Conservation (phyloP, 345 rosid species). For the Arabidopsis arenosa region DNA sequence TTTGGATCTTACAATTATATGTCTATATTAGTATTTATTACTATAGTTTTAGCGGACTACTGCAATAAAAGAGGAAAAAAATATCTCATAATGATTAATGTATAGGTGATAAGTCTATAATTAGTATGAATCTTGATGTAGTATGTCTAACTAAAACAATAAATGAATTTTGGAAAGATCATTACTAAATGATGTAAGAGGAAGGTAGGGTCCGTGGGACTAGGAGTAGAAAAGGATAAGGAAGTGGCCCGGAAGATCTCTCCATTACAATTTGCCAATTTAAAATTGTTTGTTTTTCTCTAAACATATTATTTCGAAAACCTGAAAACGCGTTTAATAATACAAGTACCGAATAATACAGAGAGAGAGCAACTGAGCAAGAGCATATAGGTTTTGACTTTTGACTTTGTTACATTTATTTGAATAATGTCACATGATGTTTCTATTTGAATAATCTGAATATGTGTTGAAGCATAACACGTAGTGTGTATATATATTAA, state of each 20-base stretch:
- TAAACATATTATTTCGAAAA: neutral
- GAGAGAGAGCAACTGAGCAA: neutral
- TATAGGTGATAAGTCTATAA: neutral
- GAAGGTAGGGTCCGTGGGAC: constrained; percentile 24
- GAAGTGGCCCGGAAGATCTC: constrained; percentile 29
- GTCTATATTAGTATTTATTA: constrained; percentile 2
- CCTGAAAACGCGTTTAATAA: constrained; percentile 42
- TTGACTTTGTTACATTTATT: constrained; percentile 20
- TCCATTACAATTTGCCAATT: neutral
- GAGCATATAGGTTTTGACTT: constrained; percentile 38
- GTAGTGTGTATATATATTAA: neutral
- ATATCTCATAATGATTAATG: neutral
- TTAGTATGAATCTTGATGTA: constrained; percentile 21
- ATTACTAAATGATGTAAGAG: constrained; percentile 5
- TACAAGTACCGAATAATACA: neutral
- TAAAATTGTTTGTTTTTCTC: neutral
- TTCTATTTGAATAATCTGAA: neutral
- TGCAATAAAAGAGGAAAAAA: neutral
- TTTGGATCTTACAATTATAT: neutral
- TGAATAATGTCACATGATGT: constrained; percentile 21
- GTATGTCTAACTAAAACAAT: neutral
- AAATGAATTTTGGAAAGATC: constrained; percentile 4
- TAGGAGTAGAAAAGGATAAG: neutral
- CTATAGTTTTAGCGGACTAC: neutral
- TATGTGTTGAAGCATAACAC: neutral